Base-by-base conservation (phyloP, 257 asterid genomes). In the Fraxinus pennsylvanica region DNA sequence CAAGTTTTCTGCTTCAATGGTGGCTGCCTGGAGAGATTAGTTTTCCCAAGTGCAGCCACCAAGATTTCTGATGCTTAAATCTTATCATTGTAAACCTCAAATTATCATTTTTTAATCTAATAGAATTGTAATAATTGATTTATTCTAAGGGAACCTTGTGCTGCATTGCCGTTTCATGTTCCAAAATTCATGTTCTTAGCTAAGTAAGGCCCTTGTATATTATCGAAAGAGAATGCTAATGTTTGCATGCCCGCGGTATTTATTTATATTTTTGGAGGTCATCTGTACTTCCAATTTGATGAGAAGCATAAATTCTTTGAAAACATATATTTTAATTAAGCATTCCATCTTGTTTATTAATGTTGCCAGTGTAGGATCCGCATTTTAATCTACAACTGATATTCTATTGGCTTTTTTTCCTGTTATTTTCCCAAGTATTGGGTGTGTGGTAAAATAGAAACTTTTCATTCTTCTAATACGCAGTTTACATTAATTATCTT, bases 1-100 rank as follows among this genome's bases (percentile, higher is more conserved):
- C 63, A 5, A 69, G 15, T 52, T 70, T 78, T 78, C n/a, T 27
- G 43, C 19, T 14, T 19, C 50, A 36, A 76, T 59, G 41, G 52
- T 70, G 15, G 45, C 7, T 38, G 76, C 65, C 33, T 57, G 65
- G 75, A 71, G 69, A 65, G 8, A 17, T 15, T 6, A n/a, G 41
- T 7, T 36, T 36, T 36, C 39, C 39, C 39, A 5, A 36, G 39
- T 5, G 39, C 39, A 36, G 39, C 39, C 39, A 36, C 39, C 39
- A 6, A 36, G 39, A 36, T 36, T 36, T 36, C 6, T 1, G 39
- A 36, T 36, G 39, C 39, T 6, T 36, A 36, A 36, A 36, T 36
- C 39, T 41, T 41, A 9, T 10, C 47, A 8, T 8, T 41, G 45
- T 39, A 39, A 41, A 9, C 47, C 63, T 27, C 12, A 3, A 66